Conservation (phyloP, 306 rosid species). For the Cucumis melo region DNA sequence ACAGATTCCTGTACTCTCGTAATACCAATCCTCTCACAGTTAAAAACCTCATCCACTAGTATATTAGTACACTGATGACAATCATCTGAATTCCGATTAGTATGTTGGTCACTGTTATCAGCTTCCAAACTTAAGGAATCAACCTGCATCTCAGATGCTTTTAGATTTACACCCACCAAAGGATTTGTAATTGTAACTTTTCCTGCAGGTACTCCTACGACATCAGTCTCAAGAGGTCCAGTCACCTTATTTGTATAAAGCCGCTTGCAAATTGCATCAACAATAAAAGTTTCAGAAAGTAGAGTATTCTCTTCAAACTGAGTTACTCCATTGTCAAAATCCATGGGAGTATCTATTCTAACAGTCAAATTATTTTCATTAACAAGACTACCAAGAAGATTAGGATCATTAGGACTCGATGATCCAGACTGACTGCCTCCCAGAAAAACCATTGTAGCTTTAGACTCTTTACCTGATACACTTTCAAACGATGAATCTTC, state of each 20-base stretch:
- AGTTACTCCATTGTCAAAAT: constrained; percentile 15
- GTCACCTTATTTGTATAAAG: constrained; percentile 17
- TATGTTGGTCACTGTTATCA: constrained; percentile 18
- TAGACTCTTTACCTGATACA: constrained; percentile 19
- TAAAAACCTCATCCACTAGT: constrained; percentile 21
- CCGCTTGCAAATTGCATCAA: constrained; percentile 16
- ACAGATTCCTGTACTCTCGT: constrained; percentile 16
- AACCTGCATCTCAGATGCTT: constrained; percentile 17
- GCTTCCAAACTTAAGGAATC: constrained; percentile 17
- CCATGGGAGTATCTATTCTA: constrained; percentile 12
- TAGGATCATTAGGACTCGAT: constrained; percentile 18
- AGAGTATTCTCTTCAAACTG: constrained; percentile 17
- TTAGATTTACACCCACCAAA: constrained; percentile 20
- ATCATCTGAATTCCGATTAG: constrained; percentile 18
- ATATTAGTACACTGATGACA: constrained; percentile 9
- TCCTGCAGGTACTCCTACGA: constrained; percentile 16
- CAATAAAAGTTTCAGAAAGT: constrained; percentile 19
- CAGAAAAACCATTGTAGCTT: constrained; percentile 15
- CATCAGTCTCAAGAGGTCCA: constrained; percentile 12
- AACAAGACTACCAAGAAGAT: constrained; percentile 15
- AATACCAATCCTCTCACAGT: constrained; percentile 12
- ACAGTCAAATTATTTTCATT: constrained; percentile 14
- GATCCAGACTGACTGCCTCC: constrained; percentile 20
- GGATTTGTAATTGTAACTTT: constrained; percentile 16
- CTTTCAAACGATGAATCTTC: constrained; percentile 18